These are phyloP conservation scores for Sutorius australiensis DNA, from an alignment of 768 basidiomycete species.

Conservation along the genomic window DNA sequence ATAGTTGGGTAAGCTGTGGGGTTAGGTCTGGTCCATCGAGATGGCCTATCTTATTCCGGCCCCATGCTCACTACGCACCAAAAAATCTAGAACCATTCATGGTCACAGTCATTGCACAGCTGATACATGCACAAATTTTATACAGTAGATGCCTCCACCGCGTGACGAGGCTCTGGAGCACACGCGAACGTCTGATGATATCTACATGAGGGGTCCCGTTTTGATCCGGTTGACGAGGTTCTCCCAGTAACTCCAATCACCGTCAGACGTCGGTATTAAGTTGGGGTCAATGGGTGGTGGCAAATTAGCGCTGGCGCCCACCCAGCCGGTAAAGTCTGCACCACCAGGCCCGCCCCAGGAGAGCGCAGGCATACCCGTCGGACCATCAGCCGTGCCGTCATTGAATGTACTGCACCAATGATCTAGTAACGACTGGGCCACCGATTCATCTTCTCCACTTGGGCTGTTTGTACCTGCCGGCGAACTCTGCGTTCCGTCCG, in stretches of 20 bases:
- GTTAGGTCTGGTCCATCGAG: too few relatives aligned
- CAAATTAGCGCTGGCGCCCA: conserved; percentile 39
- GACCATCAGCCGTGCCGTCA: conserved; percentile 54
- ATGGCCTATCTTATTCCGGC: too few relatives aligned
- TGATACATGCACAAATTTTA: conserved; percentile 7
- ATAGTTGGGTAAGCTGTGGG: too few relatives aligned
- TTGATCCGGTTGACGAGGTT: conserved; percentile 59
- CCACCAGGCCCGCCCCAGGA: conserved; percentile 61
- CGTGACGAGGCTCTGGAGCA: conserved; percentile 3
- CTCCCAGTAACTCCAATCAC: conserved; percentile 82
- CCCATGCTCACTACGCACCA: too few relatives aligned
- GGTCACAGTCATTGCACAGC: background rate
- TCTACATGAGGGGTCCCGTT: conserved; percentile 33
- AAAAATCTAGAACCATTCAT: too few relatives aligned
- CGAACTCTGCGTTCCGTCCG: conserved; percentile 49
- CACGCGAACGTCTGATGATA: conserved; percentile 1
- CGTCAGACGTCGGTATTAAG: conserved; percentile 50
- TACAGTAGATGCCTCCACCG: conserved; percentile 7
- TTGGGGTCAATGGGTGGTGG: conserved; percentile 41
- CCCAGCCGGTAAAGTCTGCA: conserved; percentile 59
- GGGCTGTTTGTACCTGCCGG: conserved; percentile 70
- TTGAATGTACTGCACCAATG: conserved; percentile 84
- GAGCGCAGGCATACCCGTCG: conserved; percentile 42
- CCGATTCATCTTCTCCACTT: conserved; percentile 64
- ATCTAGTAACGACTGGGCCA: conserved; percentile 75